phyloP scores from a whole-genome alignment of 2,329 filamentous ascomycete species.

The Claviceps pusilla region DNA sequence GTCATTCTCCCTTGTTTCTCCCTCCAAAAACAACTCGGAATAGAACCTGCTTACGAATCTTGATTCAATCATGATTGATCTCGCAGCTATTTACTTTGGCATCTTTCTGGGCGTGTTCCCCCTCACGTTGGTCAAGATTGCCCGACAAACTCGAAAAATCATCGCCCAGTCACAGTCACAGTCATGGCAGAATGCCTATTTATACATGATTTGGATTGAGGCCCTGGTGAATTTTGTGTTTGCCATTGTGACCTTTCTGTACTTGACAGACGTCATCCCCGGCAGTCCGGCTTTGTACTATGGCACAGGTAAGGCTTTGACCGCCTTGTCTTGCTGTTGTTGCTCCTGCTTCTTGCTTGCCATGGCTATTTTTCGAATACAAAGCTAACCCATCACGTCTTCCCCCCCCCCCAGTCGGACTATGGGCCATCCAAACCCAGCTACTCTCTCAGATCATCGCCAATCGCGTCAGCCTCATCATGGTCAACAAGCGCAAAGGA shows the following conservation, averaged over 20 bases:
- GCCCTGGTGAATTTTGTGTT: constrained; percentile 13
- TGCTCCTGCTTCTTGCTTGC: neutral
- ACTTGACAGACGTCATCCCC: constrained; percentile 10
- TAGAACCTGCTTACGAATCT: neutral
- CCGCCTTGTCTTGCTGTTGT: neutral
- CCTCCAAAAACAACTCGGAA: neutral
- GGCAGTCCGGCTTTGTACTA: constrained; percentile 3
- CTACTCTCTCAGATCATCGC: constrained; percentile 30
- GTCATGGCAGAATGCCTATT: constrained; percentile 9
- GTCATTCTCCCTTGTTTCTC: neutral
- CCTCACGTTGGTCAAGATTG: constrained; percentile 12
- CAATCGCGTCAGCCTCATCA: constrained; percentile 28
- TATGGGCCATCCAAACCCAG: constrained; percentile 20
- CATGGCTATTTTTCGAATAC: no score
- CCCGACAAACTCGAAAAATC: constrained; percentile 11
- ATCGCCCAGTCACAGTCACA: constrained; percentile 5
- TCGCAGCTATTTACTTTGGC: constrained; percentile 13
- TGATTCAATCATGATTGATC: constrained; percentile 6
- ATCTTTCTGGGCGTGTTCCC: constrained; percentile 14
- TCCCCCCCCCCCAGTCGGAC: neutral
- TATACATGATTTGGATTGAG: constrained; percentile 16
- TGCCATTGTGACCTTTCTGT: constrained; percentile 13
- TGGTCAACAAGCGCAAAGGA: constrained; percentile 20
- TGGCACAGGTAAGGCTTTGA: constrained; percentile 4
- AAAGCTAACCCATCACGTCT: neutral